phyloP scores from a whole-genome alignment of 805 yeast genomes.

The Kodamaea fukazawae region DNA sequence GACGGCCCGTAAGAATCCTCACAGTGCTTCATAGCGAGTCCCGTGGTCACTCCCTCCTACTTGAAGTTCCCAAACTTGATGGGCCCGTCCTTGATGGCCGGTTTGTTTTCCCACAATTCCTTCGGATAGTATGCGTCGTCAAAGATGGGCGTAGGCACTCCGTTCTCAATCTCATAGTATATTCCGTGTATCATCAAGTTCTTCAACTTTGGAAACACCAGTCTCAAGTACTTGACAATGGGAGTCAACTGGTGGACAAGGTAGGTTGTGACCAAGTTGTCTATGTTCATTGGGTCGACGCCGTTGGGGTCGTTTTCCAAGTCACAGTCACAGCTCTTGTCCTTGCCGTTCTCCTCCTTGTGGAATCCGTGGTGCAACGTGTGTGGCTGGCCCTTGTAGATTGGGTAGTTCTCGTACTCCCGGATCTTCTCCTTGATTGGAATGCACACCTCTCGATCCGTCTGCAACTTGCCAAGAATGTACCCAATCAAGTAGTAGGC shows the following conservation, averaged over 20 bases:
- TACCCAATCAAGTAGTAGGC: constrained; percentile 33
- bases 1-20: too few relatives aligned
- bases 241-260: constrained; percentile 35
- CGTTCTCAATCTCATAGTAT: constrained; percentile 20
- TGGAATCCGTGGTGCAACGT: constrained; percentile 33
- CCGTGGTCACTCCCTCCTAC: too few relatives aligned
- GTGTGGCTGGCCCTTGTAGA: constrained; percentile 35
- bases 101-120: constrained; percentile 12
- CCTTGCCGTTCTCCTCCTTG: constrained; percentile 3
- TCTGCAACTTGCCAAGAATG: constrained; percentile 32
- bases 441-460: constrained; percentile 35
- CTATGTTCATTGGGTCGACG: constrained; percentile 21
- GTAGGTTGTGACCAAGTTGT: constrained; percentile 33
- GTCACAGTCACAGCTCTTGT: constrained; percentile 21
- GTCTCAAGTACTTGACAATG: constrained; percentile 24
- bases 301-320: constrained; percentile 25
- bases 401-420: constrained; percentile 26
- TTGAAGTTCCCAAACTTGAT: too few relatives aligned
- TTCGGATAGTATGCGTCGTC: constrained; percentile 28
- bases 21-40: too few relatives aligned
- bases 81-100: background rate
- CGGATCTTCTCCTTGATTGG: constrained; percentile 29
- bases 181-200: constrained; percentile 35
- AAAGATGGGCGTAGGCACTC: constrained; percentile 23
- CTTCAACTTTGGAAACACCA: constrained; percentile 24